Evolutionary conservation across 2,329 filamentous ascomycete species (phyloP), one percentile per base, ranked within the genome.

Genomic region (Paracorniculantispora psalliotae): DNA sequence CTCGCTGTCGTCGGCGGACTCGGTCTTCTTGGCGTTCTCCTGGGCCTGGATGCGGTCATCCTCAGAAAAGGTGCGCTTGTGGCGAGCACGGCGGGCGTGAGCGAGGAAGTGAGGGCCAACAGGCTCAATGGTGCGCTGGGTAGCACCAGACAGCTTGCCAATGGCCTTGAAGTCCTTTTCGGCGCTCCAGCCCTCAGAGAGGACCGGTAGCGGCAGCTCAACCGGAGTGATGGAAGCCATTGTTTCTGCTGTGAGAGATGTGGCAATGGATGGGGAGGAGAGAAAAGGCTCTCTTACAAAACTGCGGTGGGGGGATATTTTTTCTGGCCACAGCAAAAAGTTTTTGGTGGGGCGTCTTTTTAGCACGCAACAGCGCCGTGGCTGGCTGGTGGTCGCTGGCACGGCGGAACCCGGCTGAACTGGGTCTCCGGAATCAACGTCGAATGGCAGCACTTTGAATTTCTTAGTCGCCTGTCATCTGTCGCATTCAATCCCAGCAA

Each of bases 101-200:
- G 94, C 94, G 65, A 99, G 87, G 82, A 97, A 99, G 81, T 97
- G 91, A 76, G 94, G 93, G 67, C 94, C 94, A 67, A 97, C 91
- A 57, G 94, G 92, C 81, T 97, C 94, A 69, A 99, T 87, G 72
- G 89, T 93, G 72, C 94, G 88, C 79, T 92, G 87, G 53, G 86
- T 89, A 41, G 91, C 86, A 64, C 83, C 77, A 63, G 90, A 92
- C 63, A 97, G 81, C 67, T 86, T 81, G 68, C 88, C 89, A 65
- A 96, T 73, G 60, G 89, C 77, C 79, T 94, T 94, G 84, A 97
- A 96, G 75, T 96, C 91, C 75, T 96, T 96, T 62, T 96, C 92
- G 63, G 85, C 88, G 48, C 83, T 80, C 92, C 93, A 97, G 67
- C 86, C 91, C 69, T 83, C 81, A 50, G 92, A 86, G 57, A 97